These are phyloP conservation scores for Yamadazyma sp. DNA, from an alignment of 1,139 yeast species.

Conservation along the genomic window DNA sequence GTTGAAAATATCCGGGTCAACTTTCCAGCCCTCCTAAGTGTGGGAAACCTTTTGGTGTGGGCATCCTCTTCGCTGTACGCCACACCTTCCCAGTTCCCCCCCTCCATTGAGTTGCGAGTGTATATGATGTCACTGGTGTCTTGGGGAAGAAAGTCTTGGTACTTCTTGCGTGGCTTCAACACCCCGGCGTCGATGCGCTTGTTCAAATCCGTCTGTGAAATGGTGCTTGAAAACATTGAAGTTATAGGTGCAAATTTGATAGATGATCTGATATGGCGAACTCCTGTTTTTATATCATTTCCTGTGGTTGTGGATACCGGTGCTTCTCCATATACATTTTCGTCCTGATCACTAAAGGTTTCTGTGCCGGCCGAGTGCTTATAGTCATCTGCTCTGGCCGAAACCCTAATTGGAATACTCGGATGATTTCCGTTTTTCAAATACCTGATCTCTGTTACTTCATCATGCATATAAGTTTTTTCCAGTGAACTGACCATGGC, in stretches of 20 bases:
- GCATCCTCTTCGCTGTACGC: too few species aligned
- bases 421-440: too few species aligned
- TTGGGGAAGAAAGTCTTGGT: neutral
- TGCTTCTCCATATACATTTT: neutral
- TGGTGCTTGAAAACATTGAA: neutral
- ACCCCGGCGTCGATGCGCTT: neutral
- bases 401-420: too few species aligned
- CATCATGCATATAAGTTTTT: too few species aligned
- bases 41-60: neutral
- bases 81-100: too few species aligned
- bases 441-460: too few species aligned
- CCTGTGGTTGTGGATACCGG: neutral
- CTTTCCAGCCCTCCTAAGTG: too few species aligned
- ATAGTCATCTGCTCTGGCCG: too few species aligned
- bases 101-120: neutral
- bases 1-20: too few species aligned
- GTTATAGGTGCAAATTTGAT: neutral
- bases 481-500: too few species aligned
- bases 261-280: neutral
- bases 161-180: slow-evolving; percentile 1
- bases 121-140: neutral
- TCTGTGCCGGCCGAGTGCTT: neutral
- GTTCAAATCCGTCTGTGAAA: neutral
- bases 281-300: neutral
- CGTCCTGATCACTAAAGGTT: neutral